phyloP scores from a whole-genome alignment of 1,139 yeast genomes.

The Zygotorulaspora mrakii region DNA sequence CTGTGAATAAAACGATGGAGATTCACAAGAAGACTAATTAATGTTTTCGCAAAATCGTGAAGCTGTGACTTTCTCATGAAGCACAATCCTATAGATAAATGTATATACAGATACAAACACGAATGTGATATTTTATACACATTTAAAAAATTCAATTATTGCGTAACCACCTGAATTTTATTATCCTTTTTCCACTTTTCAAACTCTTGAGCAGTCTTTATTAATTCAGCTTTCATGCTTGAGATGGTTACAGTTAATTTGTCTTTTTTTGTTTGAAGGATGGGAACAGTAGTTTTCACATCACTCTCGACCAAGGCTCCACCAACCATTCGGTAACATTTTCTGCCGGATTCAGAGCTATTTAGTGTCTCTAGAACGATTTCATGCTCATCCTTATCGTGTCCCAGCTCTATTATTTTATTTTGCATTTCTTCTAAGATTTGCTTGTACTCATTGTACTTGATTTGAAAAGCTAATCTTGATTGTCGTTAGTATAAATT shows the following conservation, averaged over 20 bases:
- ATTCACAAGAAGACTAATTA: constrained; percentile 27
- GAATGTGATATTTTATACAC: constrained; percentile 4
- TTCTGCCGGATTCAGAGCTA: constrained; percentile 51
- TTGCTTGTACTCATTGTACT: constrained; percentile 60
- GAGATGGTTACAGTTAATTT: constrained; percentile 44
- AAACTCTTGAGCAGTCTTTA: constrained; percentile 50
- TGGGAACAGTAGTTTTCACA: constrained; percentile 69
- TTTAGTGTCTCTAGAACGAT: constrained; percentile 55
- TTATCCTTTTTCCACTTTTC: constrained; percentile 66
- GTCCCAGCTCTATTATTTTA: constrained; percentile 50
- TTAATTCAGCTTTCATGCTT: constrained; percentile 46
- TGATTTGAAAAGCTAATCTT: constrained; percentile 46
- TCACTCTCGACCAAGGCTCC: constrained; percentile 84
- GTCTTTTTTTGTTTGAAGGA: constrained; percentile 57
- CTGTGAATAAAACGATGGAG: constrained; percentile 14
- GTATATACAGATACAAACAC: constrained; percentile 6
- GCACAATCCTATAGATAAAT: no score
- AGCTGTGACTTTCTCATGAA: not conserved
- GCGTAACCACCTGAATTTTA: constrained; percentile 58
- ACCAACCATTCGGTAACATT: constrained; percentile 91
- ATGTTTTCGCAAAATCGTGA: not conserved
- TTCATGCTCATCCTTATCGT: constrained; percentile 49
- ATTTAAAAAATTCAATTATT: constrained; percentile 19
- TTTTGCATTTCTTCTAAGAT: constrained; percentile 54
- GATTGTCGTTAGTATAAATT: constrained; percentile 6